Percentiles rank a stretch among this genome's conserved stretches.
Evolutionary conservation across 2,329 filamentous ascomycete species (phyloP).

Genomic region (Sporothrix brasiliensis): DNA sequence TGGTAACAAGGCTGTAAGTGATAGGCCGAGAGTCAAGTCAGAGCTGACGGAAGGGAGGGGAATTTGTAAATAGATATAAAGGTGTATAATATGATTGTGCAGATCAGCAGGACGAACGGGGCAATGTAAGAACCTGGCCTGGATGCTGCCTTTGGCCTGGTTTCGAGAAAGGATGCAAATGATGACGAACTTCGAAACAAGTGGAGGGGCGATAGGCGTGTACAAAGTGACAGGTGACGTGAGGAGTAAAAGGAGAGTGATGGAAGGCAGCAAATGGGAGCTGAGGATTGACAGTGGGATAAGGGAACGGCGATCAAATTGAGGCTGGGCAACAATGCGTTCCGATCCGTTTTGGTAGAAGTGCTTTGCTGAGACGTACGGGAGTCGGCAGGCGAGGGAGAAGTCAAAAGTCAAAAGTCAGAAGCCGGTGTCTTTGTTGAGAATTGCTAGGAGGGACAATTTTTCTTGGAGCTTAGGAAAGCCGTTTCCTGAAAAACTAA

Average conservation of each 20-base stretch:
- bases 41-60: neutral
- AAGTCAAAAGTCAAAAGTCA: no score
- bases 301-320: neutral
- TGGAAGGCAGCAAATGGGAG: neutral
- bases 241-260: neutral
- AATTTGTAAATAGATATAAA: conserved; percentile 4
- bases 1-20: neutral
- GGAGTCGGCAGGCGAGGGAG: neutral
- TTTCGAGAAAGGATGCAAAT: neutral
- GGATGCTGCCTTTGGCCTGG: neutral
- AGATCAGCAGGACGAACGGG: conserved; percentile 10
- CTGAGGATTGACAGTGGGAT: neutral
- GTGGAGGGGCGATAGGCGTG: neutral
- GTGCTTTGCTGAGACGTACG: no score
- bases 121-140: neutral
- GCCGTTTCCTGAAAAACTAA: neutral
- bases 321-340: conserved; percentile 14
- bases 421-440: no score
- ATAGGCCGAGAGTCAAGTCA: neutral
- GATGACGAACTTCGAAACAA: neutral
- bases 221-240: conserved; percentile 5
- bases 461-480: no score
- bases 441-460: neutral
- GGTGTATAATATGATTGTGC: neutral
- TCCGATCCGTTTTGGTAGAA: no score